Base-by-base conservation (phyloP, 805 yeast genomes). In the Candida silvicultrix region DNA sequence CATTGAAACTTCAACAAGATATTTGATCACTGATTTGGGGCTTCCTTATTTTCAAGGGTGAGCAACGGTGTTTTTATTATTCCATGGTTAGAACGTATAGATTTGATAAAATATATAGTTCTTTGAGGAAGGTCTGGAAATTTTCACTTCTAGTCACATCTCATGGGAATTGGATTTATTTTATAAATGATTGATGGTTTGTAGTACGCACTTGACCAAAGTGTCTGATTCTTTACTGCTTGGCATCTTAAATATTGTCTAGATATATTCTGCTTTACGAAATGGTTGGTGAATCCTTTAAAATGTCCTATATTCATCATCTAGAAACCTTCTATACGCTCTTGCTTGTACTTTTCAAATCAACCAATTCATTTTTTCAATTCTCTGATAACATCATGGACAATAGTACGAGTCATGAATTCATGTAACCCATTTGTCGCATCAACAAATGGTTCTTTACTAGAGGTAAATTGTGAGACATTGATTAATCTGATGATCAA, bases 331-430 rank as follows among this genome's bases (percentile, higher is more conserved):
- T 23, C 25, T 23, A 23, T 23, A 23, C 25, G 25, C 25, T 23
- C 25, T 6, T 6, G 9, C 25, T 5, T 23, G 5, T 9, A 9
- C 25, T 23, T 23, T 23, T 23, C 36, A 32, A 32, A n/a, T n/a
- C n/a, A n/a, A n/a, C n/a, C n/a, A n/a, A n/a, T n/a, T 12, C 15
- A 12, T 8, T 31, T 28, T 14, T 22, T 44, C n/a, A 57, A 39
- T 0, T 48, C 53, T 42, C 54, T 47, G 23, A 54, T 47, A 43
- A 49, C 50, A 46, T 58, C 58, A 38, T 48, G 41, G 15, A 58
- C 60, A 45, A 58, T 48, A 34, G 58, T 51, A 49, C 60, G 55
- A 2, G 59, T 55, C 59, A 58, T 55, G 16, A 55, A 48, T 44
- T 58, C 60, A 28, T 58, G 62, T 31, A 58, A 39, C 1, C 56